Evolutionary conservation across 202 grass and related monocot species (phyloP).

Genomic region (Digitaria exilis): DNA sequence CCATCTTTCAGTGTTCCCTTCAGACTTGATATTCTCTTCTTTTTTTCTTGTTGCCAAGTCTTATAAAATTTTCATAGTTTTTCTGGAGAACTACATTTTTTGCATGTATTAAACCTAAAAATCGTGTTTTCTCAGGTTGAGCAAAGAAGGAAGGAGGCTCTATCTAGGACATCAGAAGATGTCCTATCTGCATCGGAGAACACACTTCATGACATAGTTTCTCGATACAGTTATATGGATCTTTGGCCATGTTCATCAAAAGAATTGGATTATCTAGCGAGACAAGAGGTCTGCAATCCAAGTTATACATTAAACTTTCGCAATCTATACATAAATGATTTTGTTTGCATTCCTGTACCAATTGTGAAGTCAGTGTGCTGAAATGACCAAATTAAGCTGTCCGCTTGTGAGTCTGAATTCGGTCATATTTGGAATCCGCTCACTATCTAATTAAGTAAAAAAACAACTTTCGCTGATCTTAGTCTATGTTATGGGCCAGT

Average conservation of each 20-base stretch:
- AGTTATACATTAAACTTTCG: slow-evolving; percentile 35
- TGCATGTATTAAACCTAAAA: neutral
- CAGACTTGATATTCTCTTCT: neutral
- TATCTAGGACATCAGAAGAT: slow-evolving; percentile 75
- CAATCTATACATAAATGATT: neutral
- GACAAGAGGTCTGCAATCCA: slow-evolving; percentile 68
- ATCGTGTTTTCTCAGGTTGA: slow-evolving; percentile 69
- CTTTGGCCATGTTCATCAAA: slow-evolving; percentile 96
- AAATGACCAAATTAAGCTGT: neutral
- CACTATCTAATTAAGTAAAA: neutral
- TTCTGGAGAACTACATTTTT: neutral
- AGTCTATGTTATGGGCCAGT: too few relatives aligned
- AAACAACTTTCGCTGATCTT: neutral
- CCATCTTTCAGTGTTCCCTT: neutral
- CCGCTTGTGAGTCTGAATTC: neutral
- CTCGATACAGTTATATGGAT: slow-evolving; percentile 90
- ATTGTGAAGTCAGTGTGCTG: neutral
- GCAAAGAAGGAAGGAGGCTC: slow-evolving; percentile 90
- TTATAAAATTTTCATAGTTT: slow-evolving; percentile 16
- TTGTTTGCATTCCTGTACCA: neutral
- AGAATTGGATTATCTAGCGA: slow-evolving; percentile 93
- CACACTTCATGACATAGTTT: slow-evolving; percentile 76
- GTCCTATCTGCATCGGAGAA: slow-evolving; percentile 63
- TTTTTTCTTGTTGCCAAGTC: neutral
- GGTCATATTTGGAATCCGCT: neutral